These are phyloP conservation scores for Penicillium sp. DNA, from an alignment of 2,329 filamentous ascomycete genomes.

Conservation along the genomic window DNA sequence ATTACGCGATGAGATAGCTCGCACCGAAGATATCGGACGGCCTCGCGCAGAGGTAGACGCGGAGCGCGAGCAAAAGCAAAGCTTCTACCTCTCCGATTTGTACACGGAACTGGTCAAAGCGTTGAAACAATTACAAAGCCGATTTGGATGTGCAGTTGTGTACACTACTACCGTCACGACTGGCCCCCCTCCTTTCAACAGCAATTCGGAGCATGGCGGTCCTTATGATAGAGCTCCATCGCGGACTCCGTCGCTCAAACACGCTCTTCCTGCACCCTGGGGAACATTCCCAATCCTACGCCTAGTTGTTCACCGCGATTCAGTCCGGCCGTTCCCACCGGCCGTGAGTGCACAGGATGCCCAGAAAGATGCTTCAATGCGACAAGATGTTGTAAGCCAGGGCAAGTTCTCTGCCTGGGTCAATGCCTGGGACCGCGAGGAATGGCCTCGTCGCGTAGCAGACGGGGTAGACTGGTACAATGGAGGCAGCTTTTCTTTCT, in stretches of 20 bases:
- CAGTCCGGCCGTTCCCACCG: conserved; percentile 42
- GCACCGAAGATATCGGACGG: conserved; percentile 42
- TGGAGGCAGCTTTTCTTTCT: conserved; percentile 38
- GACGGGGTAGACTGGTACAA: conserved; percentile 32
- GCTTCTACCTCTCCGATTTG: conserved; percentile 37
- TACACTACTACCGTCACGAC: conserved; percentile 20
- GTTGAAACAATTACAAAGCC: conserved; percentile 41
- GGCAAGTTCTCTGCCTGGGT: conserved; percentile 43
- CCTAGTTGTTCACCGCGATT: conserved; percentile 41
- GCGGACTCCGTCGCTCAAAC: conserved; percentile 34
- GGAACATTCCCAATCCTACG: conserved; percentile 42
- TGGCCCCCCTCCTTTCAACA: conserved; percentile 10
- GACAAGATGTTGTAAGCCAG: conserved; percentile 39
- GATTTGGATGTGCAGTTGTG: conserved; percentile 44
- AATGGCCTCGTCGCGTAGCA: conserved; percentile 38
- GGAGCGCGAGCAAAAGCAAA: conserved; percentile 30
- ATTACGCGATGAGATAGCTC: conserved; percentile 48
- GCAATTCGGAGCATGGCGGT: conserved; percentile 9
- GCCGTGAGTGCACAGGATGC: conserved; percentile 38
- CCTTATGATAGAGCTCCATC: conserved; percentile 21
- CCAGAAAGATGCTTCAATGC: conserved; percentile 37
- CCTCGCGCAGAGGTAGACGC: conserved; percentile 32
- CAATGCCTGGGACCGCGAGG: conserved; percentile 40
- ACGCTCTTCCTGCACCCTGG: conserved; percentile 45
- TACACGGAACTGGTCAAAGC: conserved; percentile 34